These are phyloP conservation scores for Xylaria sp. DNA, from an alignment of 2,329 filamentous ascomycete genomes.

Conservation along the genomic window DNA sequence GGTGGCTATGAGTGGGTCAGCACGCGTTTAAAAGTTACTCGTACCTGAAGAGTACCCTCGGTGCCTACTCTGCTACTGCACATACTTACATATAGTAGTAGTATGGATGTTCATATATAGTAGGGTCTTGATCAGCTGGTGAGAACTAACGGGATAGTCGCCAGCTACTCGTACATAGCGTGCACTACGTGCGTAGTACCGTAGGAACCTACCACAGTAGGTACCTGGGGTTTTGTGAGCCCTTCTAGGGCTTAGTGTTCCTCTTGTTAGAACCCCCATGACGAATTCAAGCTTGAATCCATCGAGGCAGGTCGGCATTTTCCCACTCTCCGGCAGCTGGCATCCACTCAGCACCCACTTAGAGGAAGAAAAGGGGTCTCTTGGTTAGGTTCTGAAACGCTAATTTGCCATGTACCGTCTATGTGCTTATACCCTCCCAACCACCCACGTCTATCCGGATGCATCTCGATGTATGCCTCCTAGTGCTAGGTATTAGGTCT, in stretches of 20 bases:
- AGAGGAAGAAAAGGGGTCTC: too few relatives aligned
- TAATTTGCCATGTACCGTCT: neutral
- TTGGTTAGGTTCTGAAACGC: neutral
- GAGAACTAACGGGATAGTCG: too few relatives aligned
- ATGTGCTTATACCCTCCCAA: neutral
- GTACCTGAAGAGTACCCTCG: neutral
- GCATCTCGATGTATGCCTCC: too few relatives aligned
- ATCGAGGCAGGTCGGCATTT: slow-evolving; percentile 9
- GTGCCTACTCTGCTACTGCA: neutral
- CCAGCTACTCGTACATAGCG: too few relatives aligned
- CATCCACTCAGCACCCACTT: slow-evolving; percentile 6
- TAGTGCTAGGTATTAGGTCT: too few relatives aligned
- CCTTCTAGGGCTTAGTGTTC: neutral
- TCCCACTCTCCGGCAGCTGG: neutral
- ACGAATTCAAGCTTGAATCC: slow-evolving; percentile 28
- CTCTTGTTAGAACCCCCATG: neutral
- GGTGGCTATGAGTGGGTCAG: neutral
- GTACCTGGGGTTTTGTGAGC: too few relatives aligned
- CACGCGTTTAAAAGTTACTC: neutral
- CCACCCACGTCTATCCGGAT: neutral
- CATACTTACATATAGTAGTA: too few relatives aligned
- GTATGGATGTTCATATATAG: neutral
- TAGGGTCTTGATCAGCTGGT: too few relatives aligned
- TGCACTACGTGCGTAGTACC: too few relatives aligned
- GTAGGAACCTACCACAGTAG: too few relatives aligned